phyloP scores from a whole-genome alignment of 1,284 basidiomycete genomes.

The Vanrija pseudolonga region DNA sequence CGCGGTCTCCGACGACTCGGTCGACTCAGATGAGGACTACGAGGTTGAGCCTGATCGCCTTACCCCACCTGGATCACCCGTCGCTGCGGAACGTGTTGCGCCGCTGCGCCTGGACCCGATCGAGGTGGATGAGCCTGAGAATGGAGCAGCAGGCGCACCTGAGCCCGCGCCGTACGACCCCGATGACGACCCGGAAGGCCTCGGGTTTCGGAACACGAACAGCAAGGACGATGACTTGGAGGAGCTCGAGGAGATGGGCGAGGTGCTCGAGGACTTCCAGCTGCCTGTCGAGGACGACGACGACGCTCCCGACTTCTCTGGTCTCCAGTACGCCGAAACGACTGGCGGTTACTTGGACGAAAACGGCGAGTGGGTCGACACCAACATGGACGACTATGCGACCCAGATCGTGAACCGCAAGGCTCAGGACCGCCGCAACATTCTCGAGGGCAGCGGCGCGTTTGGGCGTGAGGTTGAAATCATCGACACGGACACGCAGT shows the following conservation, averaged over 20 bases:
- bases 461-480: constrained; percentile 20
- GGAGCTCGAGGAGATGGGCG: constrained; percentile 21
- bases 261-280: constrained; percentile 13
- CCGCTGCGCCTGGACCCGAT: constrained; percentile 11
- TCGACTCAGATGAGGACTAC: constrained; percentile 40
- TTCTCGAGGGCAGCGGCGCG: constrained; percentile 23
- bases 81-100: constrained; percentile 12
- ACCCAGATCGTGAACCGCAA: constrained; percentile 6
- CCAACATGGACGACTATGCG: neutral
- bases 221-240: constrained; percentile 19
- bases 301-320: constrained; percentile 8
- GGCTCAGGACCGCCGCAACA: constrained; percentile 22
- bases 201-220: constrained; percentile 19
- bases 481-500: constrained; percentile 32
- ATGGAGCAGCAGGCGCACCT: constrained; percentile 4
- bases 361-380: constrained; percentile 17
- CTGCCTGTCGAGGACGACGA: constrained; percentile 8
- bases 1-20: constrained; percentile 33
- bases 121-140: neutral
- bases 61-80: constrained; percentile 34
- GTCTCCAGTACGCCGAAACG: constrained; percentile 10
- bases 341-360: constrained; percentile 17
- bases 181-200: constrained; percentile 25
- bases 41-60: constrained; percentile 35
- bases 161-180: constrained; percentile 13